Base-by-base conservation (phyloP, 371 early-diverging fungal genomes). In the Saksenaea vasiformis region DNA sequence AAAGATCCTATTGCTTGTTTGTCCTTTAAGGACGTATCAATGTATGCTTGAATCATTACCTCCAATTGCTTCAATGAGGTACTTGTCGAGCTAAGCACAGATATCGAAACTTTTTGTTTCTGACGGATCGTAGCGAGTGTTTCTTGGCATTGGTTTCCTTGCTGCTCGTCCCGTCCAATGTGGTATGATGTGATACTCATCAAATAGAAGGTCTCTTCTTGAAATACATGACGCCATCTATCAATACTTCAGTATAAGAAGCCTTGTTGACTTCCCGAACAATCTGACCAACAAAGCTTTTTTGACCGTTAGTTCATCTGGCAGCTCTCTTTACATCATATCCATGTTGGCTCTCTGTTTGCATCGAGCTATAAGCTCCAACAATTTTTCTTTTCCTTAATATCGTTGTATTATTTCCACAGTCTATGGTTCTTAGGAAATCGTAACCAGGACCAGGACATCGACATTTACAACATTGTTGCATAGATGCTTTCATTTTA, bases 381-480 rank as follows among this genome's bases (percentile, higher is more conserved):
- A 22, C 1, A 53, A 51, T 22, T 19, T n/a, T 22, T 15, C 60
- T 51, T 15, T 36, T 43, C 17, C 15, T 51, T 60, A 11, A 60
- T 60, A 53, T 60, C 54, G 7, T 39, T 14, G 34, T 34, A 35
- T 11, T 60, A 59, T 34, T 59, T 59, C 44, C 60, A 59, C 3
- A 59, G 31, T 13, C n/a, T 24, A 43, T 59, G 60, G 31, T 59
- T 59, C 43, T 59, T 59, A 11, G 60, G 60, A 27, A 59, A 59
- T n/a, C 9, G 3, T 24, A 59, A 10, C 10, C 24, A 26, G 9
- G 13, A 43, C 41, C 22, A 8, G 14, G 5, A 13, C n/a, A 8
- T 41, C n/a, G 17, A 41, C 14, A n/a, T n/a, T n/a, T n/a, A n/a
- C n/a, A n/a, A n/a, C n/a, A n/a, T n/a, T n/a, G n/a, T 41, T 8